These are phyloP conservation scores for Neopestalotiopsis sp. DNA, from an alignment of 2,329 filamentous ascomycete species.

Conservation along the genomic window DNA sequence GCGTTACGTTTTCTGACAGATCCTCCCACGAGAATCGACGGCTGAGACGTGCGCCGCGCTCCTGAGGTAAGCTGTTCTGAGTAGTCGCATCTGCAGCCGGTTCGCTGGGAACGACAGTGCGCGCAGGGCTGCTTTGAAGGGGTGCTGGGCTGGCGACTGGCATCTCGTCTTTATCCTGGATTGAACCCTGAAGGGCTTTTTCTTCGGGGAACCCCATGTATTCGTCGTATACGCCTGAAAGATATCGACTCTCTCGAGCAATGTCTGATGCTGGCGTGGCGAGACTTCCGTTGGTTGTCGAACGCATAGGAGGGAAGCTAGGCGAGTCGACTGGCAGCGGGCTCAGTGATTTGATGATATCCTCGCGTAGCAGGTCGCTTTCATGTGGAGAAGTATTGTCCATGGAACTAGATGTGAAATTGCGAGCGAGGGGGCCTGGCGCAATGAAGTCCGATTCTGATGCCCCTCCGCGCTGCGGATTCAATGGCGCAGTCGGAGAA, in stretches of 20 bases:
- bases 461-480: conserved; percentile 44
- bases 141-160: conserved; percentile 6
- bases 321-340: conserved; percentile 44
- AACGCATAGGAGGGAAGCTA: conserved; percentile 23
- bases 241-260: conserved; percentile 64
- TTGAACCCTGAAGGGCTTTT: conserved; percentile 37
- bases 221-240: conserved; percentile 70
- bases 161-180: conserved; percentile 32
- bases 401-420: conserved; percentile 52
- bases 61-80: conserved; percentile 10
- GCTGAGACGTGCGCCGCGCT: neutral
- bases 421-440: conserved; percentile 44
- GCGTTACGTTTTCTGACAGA: conserved; percentile 30
- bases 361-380: conserved; percentile 73
- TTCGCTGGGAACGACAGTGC: neutral
- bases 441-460: conserved; percentile 42
- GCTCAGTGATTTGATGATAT: conserved; percentile 75
- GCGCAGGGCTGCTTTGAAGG: conserved; percentile 6
- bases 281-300: conserved; percentile 15
- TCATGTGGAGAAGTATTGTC: conserved; percentile 65
- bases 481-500: conserved; percentile 51
- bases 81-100: conserved; percentile 20
- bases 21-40: conserved; percentile 52
- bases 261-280: conserved; percentile 19
- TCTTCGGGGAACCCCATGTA: conserved; percentile 64